Conservation (phyloP, 148 eudicot species). For the Diospyros lotus region DNA sequence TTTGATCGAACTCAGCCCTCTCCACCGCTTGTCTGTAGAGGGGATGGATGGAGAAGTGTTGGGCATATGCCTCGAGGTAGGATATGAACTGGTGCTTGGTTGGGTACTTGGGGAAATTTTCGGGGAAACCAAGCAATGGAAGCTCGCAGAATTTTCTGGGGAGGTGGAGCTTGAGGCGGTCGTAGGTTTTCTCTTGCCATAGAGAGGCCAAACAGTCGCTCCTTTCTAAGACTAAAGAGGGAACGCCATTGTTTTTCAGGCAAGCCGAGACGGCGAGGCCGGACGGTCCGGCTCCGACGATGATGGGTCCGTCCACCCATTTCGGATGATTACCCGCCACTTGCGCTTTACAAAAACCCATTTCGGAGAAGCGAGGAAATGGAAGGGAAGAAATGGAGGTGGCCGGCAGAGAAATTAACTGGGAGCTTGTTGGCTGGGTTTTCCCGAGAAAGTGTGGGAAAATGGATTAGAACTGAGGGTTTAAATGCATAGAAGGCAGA, state of each 20-base stretch:
- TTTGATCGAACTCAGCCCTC: constrained; percentile 36
- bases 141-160: constrained; percentile 62
- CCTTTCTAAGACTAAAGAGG: constrained; percentile 46
- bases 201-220: constrained; percentile 54
- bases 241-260: constrained; percentile 38
- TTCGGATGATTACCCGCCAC: too few species aligned
- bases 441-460: too few species aligned
- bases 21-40: constrained; percentile 34
- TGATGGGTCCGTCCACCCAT: constrained; percentile 43
- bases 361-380: too few species aligned
- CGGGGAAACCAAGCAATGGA: constrained; percentile 55
- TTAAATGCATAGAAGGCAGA: too few species aligned
- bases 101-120: constrained; percentile 56
- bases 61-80: constrained; percentile 48
- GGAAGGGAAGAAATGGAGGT: too few species aligned
- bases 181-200: constrained; percentile 62
- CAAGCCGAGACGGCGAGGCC: constrained; percentile 68
- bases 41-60: constrained; percentile 42
- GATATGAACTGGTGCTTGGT: constrained; percentile 42
- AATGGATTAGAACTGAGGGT: too few species aligned
- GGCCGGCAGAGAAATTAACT: too few species aligned
- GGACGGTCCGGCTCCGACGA: constrained; percentile 69
- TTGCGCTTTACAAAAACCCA: too few species aligned
- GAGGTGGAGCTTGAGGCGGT: constrained; percentile 50
- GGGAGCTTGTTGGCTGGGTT: too few species aligned